Base-by-base conservation (phyloP, 2,329 filamentous ascomycete species). In the Periconia digitata region DNA sequence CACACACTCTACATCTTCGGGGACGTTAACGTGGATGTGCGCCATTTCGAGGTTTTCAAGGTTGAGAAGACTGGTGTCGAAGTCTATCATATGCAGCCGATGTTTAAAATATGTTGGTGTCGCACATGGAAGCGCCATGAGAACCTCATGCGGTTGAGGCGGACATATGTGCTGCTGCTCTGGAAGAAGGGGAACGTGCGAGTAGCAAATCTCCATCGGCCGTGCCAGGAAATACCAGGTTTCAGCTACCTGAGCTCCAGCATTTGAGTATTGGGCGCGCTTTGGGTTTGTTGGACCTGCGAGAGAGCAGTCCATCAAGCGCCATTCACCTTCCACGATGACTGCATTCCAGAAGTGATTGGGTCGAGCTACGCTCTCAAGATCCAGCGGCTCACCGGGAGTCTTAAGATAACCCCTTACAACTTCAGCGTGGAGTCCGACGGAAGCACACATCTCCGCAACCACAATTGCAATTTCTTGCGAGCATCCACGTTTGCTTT, bases 341-440 rank as follows among this genome's bases (percentile, higher is more conserved):
- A 97, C 90, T 0, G 90, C 86, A 60, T 99, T 99, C 94, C 94
- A 99, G 85, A 89, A 97, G 73, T 99, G 94, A 64, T 99, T 99
- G 0, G 92, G 82, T 23, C 86, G 84, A n/a, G 90, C 89, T 69
- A 92, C 84, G 49, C 87, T 86, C 53, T 88, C 89, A 37, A 91
- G 77, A 60, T 97, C 92, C 8, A 74, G 45, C 8, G 57, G 54
- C 50, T 97, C 94, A 0, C 92, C 92, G 0, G 94, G 94, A 1
- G 83, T 80, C 70, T 99, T 99, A 47, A 99, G 82, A 65, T 94
- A 97, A 0, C 94, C 94, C 50, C 86, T 84, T 13, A 99, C 84
- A 17, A 95, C 80, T 67, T 97, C 92, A 29, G 89, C 90, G 56
- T 90, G 86, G 29, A 99, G 80, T 4, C 92, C 92, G 42, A 96